Evolutionary conservation across 176 grass and related monocot genomes (phyloP).

Genomic region (Pontederia paniculata): DNA sequence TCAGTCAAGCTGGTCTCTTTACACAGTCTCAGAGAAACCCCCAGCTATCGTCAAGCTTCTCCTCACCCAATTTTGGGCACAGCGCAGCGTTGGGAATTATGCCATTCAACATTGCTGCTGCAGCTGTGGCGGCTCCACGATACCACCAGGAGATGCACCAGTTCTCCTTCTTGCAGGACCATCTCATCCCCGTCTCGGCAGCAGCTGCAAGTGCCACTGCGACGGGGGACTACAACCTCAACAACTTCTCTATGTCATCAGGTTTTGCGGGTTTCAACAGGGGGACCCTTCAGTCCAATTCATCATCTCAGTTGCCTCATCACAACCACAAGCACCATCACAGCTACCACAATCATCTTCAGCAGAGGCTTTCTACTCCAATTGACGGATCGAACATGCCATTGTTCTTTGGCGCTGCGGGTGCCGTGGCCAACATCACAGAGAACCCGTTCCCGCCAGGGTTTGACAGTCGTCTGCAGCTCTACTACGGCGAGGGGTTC

Average conservation of each 20-base stretch:
- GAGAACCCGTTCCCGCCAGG: constrained; percentile 26
- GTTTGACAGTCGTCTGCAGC: constrained; percentile 38
- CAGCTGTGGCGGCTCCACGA: background rate
- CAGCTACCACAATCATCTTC: constrained; percentile 16
- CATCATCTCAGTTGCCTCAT: constrained; percentile 28
- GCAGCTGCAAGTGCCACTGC: constrained; percentile 17
- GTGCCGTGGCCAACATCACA: constrained; percentile 13
- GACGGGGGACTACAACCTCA: constrained; percentile 52
- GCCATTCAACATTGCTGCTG: constrained; percentile 17
- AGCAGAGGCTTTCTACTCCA: constrained; percentile 36
- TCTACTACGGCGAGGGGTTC: constrained; percentile 44
- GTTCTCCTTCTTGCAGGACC: constrained; percentile 19
- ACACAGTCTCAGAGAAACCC: constrained; percentile 1
- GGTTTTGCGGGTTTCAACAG: constrained; percentile 13
- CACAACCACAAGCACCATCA: constrained; percentile 32
- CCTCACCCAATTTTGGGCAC: constrained; percentile 17
- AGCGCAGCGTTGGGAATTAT: constrained; percentile 16
- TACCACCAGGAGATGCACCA: constrained; percentile 23
- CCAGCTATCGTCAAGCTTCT: constrained; percentile 12
- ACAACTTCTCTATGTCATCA: constrained; percentile 71
- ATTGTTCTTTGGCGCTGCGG: constrained; percentile 34
- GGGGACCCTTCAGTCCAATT: constrained; percentile 99
- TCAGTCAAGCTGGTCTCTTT: constrained; percentile 10
- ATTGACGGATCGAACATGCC: constrained; percentile 53
- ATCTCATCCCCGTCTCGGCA: constrained; percentile 4